Base-by-base conservation (phyloP, 106 monocot species). In the Allium fistulosum region DNA sequence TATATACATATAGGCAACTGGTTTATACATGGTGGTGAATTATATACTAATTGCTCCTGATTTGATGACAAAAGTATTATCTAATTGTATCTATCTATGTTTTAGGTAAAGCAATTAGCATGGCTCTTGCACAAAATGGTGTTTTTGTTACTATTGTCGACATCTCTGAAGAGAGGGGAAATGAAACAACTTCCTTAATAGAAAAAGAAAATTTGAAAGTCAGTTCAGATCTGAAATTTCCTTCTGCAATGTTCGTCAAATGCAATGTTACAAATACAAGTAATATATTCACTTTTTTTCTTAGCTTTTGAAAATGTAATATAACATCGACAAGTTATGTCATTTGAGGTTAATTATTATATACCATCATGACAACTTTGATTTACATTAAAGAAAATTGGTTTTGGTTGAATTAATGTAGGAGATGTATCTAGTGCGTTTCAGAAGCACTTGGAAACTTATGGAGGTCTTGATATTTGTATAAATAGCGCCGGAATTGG, bases 381-480 rank as follows among this genome's bases (percentile, higher is more conserved):
- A 37, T 37, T 37, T 5, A 5, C 4, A 37, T 37, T 37, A 37
- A 37, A 37, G 37, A 5, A 37, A 37, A 66, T 78, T 37, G 37
- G 37, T 37, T 37, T 37, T 37, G 37, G 37, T 37, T 2, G 37
- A 37, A 37, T 37, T 37, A 37, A 57, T 57, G 4, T 48, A 96
- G 95, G 81, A 67, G 84, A 82, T 68, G 37, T 92, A 53, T 74
- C 81, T 77, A 67, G 74, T 80, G 92, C 89, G 62, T 97, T 97
- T 84, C 79, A 79, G 49, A 97, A 78, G 72, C 97, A 97, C 75
- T 75, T 87, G 74, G 74, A 82, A 46, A 71, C 68, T 27, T 92
- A 83, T 76, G 86, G 87, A 58, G 80, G 87, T 66, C 65, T 97
- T 45, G 97, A 97, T 76, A 87, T 97, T 14, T 97, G 92, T 63